Base-by-base conservation (phyloP, 192 early-diverging fungal species). In the Spizellomyces punctatus region DNA sequence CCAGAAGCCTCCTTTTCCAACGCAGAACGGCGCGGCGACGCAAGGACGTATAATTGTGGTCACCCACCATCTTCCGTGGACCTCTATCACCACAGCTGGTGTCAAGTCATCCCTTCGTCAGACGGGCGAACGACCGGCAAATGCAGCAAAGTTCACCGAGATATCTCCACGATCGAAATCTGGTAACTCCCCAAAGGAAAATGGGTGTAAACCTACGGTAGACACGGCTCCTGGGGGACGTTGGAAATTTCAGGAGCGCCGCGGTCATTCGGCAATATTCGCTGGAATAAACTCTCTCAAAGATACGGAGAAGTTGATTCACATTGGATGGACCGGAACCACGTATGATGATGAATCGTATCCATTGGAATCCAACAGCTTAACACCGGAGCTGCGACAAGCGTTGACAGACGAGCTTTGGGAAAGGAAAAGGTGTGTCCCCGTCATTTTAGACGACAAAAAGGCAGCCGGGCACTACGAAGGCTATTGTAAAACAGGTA, bases 401-500 rank as follows among this genome's bases (percentile, higher is more conserved):
- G 78, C 78, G 22, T 77, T 97, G 48, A 68, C 71, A 45, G 68
- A 82, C 57, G 76, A 83, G 46, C 78, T 94, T 22, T 82, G 76
- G 70, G 61, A 76, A 42, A 75, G 83, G 50, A 75, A 89, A 21
- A 84, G 83, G 27, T 85, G 88, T 48, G 85, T 92, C 10, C 92
- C 95, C 4, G 91, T 98, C 22, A 89, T 94, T 70, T 69, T 98
- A 45, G 86, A 90, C 63, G 87, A 92, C 17, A 74, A 82, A 22
- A 82, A 80, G 36, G 89, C 93, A 27, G 69, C 82, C 56, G 90
- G 87, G 49, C 95, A 98, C 78, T 99, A 99, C 74, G 97, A 97
- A 64, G 97, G 97, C 0, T 99, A 96, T 79, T 96, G 96, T 84
- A 99, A 99, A 84, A 83, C 86, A 63, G 90, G 92, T 92, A 81